These are phyloP conservation scores for Meyerozyma smithsonii DNA, from an alignment of 1,139 yeast genomes.

Conservation along the genomic window DNA sequence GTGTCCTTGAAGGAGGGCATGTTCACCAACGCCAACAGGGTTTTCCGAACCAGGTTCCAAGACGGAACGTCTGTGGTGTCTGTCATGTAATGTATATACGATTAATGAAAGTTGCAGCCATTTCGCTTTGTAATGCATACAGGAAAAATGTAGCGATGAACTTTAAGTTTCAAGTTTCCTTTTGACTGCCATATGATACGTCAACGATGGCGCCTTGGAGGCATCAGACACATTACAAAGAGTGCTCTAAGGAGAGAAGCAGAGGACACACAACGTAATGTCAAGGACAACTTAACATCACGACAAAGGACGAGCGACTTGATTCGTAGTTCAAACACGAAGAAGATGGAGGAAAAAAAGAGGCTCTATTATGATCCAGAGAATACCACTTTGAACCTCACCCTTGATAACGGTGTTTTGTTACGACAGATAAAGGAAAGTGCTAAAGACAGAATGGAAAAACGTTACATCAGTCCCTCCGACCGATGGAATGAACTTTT, in stretches of 20 bases:
- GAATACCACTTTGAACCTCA: conserved; percentile 10
- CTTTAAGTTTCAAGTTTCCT: no score
- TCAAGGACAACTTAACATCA: no score
- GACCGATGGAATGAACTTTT: conserved; percentile 16
- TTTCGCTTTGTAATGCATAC: neutral
- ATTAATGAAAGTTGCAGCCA: neutral
- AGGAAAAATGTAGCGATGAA: neutral
- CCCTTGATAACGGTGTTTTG: conserved; percentile 8
- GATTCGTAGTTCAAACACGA: neutral
- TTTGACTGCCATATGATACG: neutral
- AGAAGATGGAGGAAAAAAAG: neutral
- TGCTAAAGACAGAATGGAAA: conserved; percentile 13
- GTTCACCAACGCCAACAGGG: conserved; percentile 95
- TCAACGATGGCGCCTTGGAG: neutral
- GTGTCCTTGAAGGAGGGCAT: conserved; percentile 96
- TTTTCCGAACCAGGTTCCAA: conserved; percentile 89
- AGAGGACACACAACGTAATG: neutral
- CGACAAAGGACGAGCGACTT: neutral
- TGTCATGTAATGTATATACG: conserved; percentile 30
- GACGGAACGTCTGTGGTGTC: conserved; percentile 95
- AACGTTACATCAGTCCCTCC: conserved; percentile 19
- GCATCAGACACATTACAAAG: neutral
- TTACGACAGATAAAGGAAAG: conserved; percentile 13
- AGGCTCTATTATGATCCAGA: conserved; percentile 11
- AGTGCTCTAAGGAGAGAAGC: neutral